phyloP scores from a whole-genome alignment of 192 early-diverging fungal genomes.

The Umbelopsis vinacea region DNA sequence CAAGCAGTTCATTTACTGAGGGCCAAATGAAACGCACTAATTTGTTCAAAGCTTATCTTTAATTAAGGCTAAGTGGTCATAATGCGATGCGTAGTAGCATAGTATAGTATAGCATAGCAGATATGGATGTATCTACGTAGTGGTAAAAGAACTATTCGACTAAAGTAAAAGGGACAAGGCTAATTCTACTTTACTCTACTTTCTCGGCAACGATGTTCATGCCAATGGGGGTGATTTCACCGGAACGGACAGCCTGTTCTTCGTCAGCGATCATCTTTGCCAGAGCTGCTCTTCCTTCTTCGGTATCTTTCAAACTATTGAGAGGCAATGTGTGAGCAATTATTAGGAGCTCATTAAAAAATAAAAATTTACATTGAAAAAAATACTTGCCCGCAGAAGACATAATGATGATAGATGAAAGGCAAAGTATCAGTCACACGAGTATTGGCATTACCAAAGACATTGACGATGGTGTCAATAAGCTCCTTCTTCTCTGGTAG shows the following conservation, averaged over 20 bases:
- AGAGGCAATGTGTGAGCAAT: not conserved
- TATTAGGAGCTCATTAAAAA: not conserved
- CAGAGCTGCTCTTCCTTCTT: not conserved
- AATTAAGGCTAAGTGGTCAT: too few species aligned
- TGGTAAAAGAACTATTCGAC: not conserved
- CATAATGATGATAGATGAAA: not conserved
- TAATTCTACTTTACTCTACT: not conserved
- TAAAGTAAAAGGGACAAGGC: too few species aligned
- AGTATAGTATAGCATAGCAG: too few species aligned
- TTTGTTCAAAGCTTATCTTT: too few species aligned
- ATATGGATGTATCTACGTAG: too few species aligned
- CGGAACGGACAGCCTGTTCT: not conserved
- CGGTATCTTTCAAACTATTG: not conserved
- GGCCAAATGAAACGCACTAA: too few species aligned
- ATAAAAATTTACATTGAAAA: not conserved
- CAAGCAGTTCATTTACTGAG: too few species aligned
- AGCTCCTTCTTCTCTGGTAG: not conserved
- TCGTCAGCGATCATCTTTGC: not conserved
- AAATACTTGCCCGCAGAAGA: not conserved
- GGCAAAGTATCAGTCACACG: not conserved
- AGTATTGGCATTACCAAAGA: not conserved
- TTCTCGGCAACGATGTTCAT: conserved; percentile 10
- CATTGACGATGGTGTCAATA: not conserved
- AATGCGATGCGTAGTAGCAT: too few species aligned
- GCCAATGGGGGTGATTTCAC: not conserved